These are phyloP conservation scores for Suillus discolor DNA, from an alignment of 768 basidiomycete genomes.

Conservation along the genomic window DNA sequence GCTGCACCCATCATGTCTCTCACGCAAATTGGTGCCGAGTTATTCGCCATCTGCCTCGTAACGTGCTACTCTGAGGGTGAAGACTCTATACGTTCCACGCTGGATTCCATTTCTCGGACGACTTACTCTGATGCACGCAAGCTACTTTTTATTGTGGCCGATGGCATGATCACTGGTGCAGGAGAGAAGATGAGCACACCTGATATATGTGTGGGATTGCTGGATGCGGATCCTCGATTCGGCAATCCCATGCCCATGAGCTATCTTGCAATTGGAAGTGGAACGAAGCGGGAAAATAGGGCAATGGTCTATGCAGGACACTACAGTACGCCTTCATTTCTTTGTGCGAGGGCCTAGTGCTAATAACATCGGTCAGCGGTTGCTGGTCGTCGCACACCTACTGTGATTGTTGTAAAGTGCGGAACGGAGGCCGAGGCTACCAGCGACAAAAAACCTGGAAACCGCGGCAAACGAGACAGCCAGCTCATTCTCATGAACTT, in stretches of 20 bases:
- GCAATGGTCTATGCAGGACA: slow-evolving; percentile 99
- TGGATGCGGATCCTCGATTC: slow-evolving; percentile 94
- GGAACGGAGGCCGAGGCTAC: slow-evolving; percentile 85
- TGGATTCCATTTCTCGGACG: slow-evolving; percentile 91
- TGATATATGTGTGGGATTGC: slow-evolving; percentile 89
- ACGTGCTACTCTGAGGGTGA: slow-evolving; percentile 99
- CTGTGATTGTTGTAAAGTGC: slow-evolving; percentile 94
- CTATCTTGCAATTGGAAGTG: slow-evolving; percentile 89
- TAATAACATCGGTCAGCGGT: slow-evolving; percentile 48
- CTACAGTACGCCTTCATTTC: slow-evolving; percentile 69
- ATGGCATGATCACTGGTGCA: slow-evolving; percentile 98
- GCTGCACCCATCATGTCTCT: slow-evolving; percentile 66
- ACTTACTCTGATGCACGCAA: slow-evolving; percentile 93
- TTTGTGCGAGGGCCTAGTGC: not conserved
- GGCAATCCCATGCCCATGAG: slow-evolving; percentile 96
- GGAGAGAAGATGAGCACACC: slow-evolving; percentile 97
- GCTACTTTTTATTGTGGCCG: slow-evolving; percentile 90
- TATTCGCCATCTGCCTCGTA: slow-evolving; percentile 93
- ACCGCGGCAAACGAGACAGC: slow-evolving; percentile 97
- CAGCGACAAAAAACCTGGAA: slow-evolving; percentile 92
- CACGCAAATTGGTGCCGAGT: slow-evolving; percentile 90
- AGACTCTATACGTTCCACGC: slow-evolving; percentile 86
- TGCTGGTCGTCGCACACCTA: slow-evolving; percentile 90
- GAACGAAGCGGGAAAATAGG: slow-evolving; percentile 86
- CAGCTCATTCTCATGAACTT: slow-evolving; percentile 99